A percentile compares a stretch with the other conserved stretches of the same genome.
Conservation (phyloP, 1,139 yeast species). For the Blastobotrys raffinosifermentans region DNA sequence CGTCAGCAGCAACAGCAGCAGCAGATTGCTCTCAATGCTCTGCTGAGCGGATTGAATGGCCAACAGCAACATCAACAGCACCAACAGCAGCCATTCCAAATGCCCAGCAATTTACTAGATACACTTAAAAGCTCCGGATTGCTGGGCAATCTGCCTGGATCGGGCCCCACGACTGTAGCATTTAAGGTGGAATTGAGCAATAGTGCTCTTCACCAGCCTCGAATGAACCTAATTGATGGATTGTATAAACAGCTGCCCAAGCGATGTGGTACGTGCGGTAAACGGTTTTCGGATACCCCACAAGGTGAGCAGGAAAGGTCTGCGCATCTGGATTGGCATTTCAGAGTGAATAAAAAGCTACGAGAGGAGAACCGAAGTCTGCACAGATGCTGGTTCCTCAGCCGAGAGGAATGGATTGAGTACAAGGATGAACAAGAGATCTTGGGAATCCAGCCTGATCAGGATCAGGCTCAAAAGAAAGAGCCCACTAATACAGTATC, state of each 20-base stretch:
- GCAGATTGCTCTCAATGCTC: conserved; percentile 4
- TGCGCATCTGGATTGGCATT: conserved; percentile 92
- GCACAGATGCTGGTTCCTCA: conserved; percentile 78
- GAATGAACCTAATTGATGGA: conserved; percentile 29
- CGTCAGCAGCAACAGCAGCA: conserved; percentile 11
- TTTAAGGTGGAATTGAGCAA: conserved; percentile 26
- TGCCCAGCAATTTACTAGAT: background rate
- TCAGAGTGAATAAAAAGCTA: conserved; percentile 77
- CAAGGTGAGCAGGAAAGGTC: conserved; percentile 53
- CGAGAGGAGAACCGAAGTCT: conserved; percentile 49
- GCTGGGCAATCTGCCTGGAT: background rate
- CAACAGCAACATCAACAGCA: background rate
- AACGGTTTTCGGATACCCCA: conserved; percentile 62
- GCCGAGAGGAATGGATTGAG: conserved; percentile 65
- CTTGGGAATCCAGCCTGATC: conserved; percentile 29
- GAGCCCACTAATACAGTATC: conserved; percentile 7
- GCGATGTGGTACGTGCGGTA: conserved; percentile 88
- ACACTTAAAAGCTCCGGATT: background rate
- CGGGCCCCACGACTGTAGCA: conserved; percentile 7
- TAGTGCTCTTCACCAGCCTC: conserved; percentile 28
- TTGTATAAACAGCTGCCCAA: conserved; percentile 61
- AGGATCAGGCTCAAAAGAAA: conserved; percentile 8
- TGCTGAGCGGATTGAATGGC: background rate
- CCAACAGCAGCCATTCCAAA: background rate
- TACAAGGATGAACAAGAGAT: conserved; percentile 61